Base-by-base conservation (phyloP, 164 flowering plant genomes). In the Nymphaea colorata region DNA sequence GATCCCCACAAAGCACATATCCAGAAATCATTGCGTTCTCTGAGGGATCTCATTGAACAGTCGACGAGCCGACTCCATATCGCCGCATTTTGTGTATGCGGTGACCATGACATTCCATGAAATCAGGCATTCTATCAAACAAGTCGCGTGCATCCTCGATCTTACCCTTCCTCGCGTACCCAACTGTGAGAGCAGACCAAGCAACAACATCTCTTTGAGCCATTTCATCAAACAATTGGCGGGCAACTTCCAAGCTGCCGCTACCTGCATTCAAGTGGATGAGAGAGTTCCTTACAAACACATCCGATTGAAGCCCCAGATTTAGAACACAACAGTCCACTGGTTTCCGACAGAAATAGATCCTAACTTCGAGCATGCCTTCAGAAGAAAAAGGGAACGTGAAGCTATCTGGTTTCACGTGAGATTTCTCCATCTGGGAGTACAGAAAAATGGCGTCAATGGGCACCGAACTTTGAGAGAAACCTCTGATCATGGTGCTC, bases 91-190 rank as follows among this genome's bases (percentile, higher is more conserved):
- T 0, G 71, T 85, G 74, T 87, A 90, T 7, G 79, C 90, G 5
- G 87, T 85, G 43, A 90, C 84, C 96, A 87, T 86, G 42, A 87
- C 96, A 79, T 90, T 90, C 96, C 93, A 90, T 55, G 96, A 85
- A 69, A 87, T 84, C 81, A 0, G 96, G 96, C 87, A 88, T 86
- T 65, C 79, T 80, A 70, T 87, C 86, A 70, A 89, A 89, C 6
- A 86, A 69, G 45, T 42, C 43, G 65, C 89, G 76, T 0, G 90
- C 96, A 64, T 67, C 70, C 41, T 16, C 74, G 71, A 87, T 44
- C 18, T 82, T 77, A 25, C 92, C 89, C 61, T 91, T 76, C 62
- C 77, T 82, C 0, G 90, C 93, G 79, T 82, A 87, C 61, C 96
- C 93, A 1, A 90, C 36, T 0, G 84, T 87, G 80, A 90, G 67